Base-by-base conservation (phyloP, 2,329 filamentous ascomycete genomes). In the Rutstroemia sydowiana region DNA sequence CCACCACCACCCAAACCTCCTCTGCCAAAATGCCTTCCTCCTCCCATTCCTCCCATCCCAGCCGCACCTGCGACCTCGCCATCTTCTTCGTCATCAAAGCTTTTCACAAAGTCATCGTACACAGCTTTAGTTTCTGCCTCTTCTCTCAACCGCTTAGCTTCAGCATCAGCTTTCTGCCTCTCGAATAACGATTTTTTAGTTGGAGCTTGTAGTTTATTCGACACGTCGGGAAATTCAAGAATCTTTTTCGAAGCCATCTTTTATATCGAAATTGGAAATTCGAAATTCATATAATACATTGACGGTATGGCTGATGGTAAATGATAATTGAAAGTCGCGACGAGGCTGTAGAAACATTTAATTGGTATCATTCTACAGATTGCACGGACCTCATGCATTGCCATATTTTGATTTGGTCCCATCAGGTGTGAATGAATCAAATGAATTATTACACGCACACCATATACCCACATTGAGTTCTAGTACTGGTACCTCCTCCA, bases 121-220 rank as follows among this genome's bases (percentile, higher is more conserved):
- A 90, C 88, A 21, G 88, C 89, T 20, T 87, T 88, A 6, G 88
- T 95, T 70, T 95, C 91, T 59, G 85, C 88, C 63, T 85, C 86
- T 69, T 95, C 91, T 59, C 88, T 80, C 60, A 81, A 78, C 54
- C 87, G 84, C 71, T 95, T 95, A 21, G 88, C 89, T 73, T 95
- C 89, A 52, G 87, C 88, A 67, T 95, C 89, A 54, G 88, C 88
- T 68, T 87, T 89, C 68, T 95, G 87, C 61, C 85, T 84, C 71
- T 95, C 91, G 67, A 95, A 95, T 23, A 86, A 77, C 18, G 89
- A 95, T 66, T 93, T 88, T 70, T 91, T 93, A 56, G 84, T 78
- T 0, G 88, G 82, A 45, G 88, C 88, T 51, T 85, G 81, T 46
- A 93, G 81, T 69, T 95, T 95, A 47, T 83, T 78, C 52, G 85